Base-by-base conservation (phyloP, 352 stramenopile genomes). In the Pythium chondricola region DNA sequence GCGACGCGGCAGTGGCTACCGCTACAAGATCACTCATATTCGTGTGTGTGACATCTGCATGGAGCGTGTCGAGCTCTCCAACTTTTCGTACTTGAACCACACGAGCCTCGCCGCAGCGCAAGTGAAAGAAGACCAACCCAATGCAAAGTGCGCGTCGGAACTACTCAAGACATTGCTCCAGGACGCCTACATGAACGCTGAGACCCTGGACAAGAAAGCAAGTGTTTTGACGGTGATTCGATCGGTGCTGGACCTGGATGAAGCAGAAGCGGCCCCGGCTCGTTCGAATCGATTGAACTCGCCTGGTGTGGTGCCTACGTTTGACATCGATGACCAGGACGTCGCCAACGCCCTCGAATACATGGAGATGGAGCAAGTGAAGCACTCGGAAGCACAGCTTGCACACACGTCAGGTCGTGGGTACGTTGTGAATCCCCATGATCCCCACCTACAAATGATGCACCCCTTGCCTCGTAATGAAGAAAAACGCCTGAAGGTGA, bases 31-130 rank as follows among this genome's bases (percentile, higher is more conserved):
- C 26, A 35, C 65, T 14, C 43, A 53, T 14, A 67, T 81, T 10
- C 61, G 70, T 25, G 63, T 87, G 13, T 87, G 75, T 22, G 56
- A 73, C 51, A 56, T 66, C 47, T 87, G 75, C 46, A 67, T 77
- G 48, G 61, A 74, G 24, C 75, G 75, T 17, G 70, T 87, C 18
- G 61, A 83, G 27, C 58, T 61, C 8, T 69, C 67, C 17, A 67
- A 83, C 46, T 87, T 83, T 46, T 70, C 80, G 45, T 66, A 62
- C 29, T 52, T 75, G 36, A 61, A 52, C 6, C 36, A 52, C 6
- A 26, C 58, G 3, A 65, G 46, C 14, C 43, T 67, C n/a, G 67
- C 61, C 5, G 52, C 64, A 17, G 41, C 52, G 5, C 58, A 36
- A 8, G 52, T 83, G 35, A 45, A 60, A 10, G 43, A 46, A 8